These are phyloP conservation scores for Emergomyces orientalis DNA, from an alignment of 2,329 filamentous ascomycete genomes.

Conservation along the genomic window DNA sequence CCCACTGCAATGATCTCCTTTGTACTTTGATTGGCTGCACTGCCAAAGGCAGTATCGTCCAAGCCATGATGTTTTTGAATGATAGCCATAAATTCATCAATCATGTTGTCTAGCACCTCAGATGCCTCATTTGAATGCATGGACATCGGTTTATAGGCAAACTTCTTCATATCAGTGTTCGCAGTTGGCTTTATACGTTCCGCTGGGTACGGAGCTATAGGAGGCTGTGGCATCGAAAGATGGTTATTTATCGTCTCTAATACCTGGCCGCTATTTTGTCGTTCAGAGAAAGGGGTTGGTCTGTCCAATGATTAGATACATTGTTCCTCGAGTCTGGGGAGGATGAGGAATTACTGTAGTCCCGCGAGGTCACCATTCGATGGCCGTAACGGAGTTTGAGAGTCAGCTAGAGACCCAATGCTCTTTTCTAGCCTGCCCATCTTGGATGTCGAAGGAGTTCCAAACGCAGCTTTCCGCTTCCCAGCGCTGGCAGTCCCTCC, in stretches of 20 bases:
- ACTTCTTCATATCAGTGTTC: slow-evolving; percentile 81
- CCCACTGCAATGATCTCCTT: slow-evolving; percentile 83
- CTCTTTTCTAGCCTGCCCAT: slow-evolving; percentile 38
- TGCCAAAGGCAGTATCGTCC: slow-evolving; percentile 75
- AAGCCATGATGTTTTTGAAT: slow-evolving; percentile 66
- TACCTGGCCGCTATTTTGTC: slow-evolving; percentile 69
- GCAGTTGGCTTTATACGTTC: slow-evolving; percentile 75
- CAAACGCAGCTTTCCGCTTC: slow-evolving; percentile 46
- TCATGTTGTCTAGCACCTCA: slow-evolving; percentile 87
- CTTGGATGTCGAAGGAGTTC: slow-evolving; percentile 38
- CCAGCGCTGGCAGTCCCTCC: slow-evolving; percentile 36
- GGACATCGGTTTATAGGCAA: slow-evolving; percentile 81
- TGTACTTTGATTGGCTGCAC: slow-evolving; percentile 73
- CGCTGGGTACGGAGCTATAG: slow-evolving; percentile 62
- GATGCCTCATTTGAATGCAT: slow-evolving; percentile 93
- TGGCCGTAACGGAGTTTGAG: slow-evolving; percentile 29
- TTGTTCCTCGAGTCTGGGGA: not conserved
- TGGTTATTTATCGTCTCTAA: slow-evolving; percentile 76
- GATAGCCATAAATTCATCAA: slow-evolving; percentile 75
- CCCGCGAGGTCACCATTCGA: slow-evolving; percentile 21
- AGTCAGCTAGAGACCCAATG: slow-evolving; percentile 43
- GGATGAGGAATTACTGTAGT: not conserved
- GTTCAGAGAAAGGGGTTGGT: slow-evolving; percentile 61
- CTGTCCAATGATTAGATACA: slow-evolving; percentile 21
- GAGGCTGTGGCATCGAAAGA: slow-evolving; percentile 56